Evolutionary conservation across 2,329 filamentous ascomycete species (phyloP), one percentile per base, ranked within the genome.

Genomic region (Atkinsonella hypoxylon): DNA sequence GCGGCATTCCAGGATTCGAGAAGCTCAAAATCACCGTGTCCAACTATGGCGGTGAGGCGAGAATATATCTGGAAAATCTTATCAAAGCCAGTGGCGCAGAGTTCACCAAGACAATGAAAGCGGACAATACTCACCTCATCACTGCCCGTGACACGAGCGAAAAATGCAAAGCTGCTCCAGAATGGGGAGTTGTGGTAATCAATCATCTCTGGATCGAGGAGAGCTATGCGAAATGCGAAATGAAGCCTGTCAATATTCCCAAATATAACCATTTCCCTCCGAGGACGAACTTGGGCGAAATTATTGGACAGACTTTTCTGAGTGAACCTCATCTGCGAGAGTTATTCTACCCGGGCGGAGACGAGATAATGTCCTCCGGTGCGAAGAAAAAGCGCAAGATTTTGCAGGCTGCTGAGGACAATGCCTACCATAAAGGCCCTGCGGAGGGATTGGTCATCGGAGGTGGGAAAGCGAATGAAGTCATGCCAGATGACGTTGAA

Each of bases 201-300:
- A 98, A 97, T 64, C 93, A 98, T 64, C 75, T 98, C 1, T 98
- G 93, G 93, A 77, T 98, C 44, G 93, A 98, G 66, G 93, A 98
- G 62, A 94, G 89, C 67, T 98, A 97, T 62, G 89, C 91, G 1
- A 89, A 86, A 63, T 95, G 89, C 71, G 78, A 86, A 61, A 72
- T 85, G 52, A 85, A 88, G 63, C 79, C 80, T 0, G 70, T 90
- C 20, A 85, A 85, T 4, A 79, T 87, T 48, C 73, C 78, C 9
- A 83, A 85, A 55, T 98, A 95, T 63, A 88, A 79, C 1, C 83
- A 89, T 62, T 98, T 97, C 57, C 93, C 93, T 15, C 77, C 78
- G 11, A 79, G 89, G 51, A 97, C 91, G 2, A 97, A 98, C 63
- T 75, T 98, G 6, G 87, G 89, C 48, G 93, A 97, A 66, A 81